phyloP scores from a whole-genome alignment of 495 filamentous ascomycete species.

The Penicillium daleae region DNA sequence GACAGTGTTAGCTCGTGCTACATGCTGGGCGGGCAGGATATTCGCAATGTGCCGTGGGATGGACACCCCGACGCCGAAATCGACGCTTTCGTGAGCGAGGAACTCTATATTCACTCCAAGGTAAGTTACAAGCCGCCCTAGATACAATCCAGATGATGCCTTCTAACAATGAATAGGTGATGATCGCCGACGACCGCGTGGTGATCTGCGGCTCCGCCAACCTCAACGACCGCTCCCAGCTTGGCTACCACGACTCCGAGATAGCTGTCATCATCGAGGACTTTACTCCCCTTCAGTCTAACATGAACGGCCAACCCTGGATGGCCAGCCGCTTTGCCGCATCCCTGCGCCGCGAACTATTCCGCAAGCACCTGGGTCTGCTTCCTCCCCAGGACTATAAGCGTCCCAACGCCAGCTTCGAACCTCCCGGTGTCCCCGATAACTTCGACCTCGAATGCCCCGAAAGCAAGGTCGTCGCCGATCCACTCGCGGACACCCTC shows the following conservation, averaged over 20 bases:
- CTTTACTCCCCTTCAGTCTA: conserved; percentile 64
- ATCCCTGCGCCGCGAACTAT: conserved; percentile 81
- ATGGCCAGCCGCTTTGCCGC: conserved; percentile 79
- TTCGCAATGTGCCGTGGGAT: conserved; percentile 80
- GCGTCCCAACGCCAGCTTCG: conserved; percentile 69
- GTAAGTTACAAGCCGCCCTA: conserved; percentile 34
- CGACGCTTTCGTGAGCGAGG: conserved; percentile 86
- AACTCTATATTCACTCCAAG: conserved; percentile 94
- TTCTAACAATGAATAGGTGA: conserved; percentile 52
- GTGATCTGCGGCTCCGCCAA: conserved; percentile 94
- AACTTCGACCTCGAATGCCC: conserved; percentile 78
- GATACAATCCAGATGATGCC: no score
- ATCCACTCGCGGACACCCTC: conserved; percentile 73
- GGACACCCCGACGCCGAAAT: conserved; percentile 71
- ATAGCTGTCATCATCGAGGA: conserved; percentile 85
- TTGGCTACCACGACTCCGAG: conserved; percentile 84
- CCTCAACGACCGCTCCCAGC: conserved; percentile 91
- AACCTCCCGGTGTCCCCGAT: conserved; percentile 74
- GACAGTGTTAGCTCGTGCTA: conserved; percentile 81
- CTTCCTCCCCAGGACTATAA: conserved; percentile 72
- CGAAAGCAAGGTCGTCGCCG: conserved; percentile 73
- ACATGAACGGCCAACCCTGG: conserved; percentile 73
- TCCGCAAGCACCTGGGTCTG: conserved; percentile 89
- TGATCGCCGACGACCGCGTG: conserved; percentile 88
- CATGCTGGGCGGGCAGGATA: conserved; percentile 79